A percentile compares a stretch with the other conserved stretches of the same genome.
phyloP scores from a whole-genome alignment of 805 yeast genomes.

The Spathaspora arborariae region DNA sequence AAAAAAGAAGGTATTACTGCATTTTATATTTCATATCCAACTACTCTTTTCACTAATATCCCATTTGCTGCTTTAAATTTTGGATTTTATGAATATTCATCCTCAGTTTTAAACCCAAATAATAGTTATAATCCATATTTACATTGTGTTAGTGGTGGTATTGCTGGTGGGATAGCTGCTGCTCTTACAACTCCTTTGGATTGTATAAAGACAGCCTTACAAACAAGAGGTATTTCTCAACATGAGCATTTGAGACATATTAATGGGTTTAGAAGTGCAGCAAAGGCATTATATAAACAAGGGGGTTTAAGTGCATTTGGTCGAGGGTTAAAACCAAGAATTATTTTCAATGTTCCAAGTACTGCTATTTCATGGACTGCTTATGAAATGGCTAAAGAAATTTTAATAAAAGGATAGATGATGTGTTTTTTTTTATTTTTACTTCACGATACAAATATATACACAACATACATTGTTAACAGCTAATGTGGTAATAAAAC shows the following conservation, averaged over 20 bases:
- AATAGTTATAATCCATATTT: constrained; percentile 80
- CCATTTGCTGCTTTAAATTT: constrained; percentile 96
- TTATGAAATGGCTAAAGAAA: constrained; percentile 91
- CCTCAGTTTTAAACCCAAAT: constrained; percentile 75
- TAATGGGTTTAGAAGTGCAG: constrained; percentile 68
- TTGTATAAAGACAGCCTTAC: constrained; percentile 86
- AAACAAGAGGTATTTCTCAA: constrained; percentile 64
- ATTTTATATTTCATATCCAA: constrained; percentile 89
- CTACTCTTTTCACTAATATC: constrained; percentile 84
- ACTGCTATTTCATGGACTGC: constrained; percentile 98
- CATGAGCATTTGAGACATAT: constrained; percentile 49
- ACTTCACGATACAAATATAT: not conserved
- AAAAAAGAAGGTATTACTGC: constrained; percentile 68
- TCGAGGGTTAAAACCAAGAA: constrained; percentile 87
- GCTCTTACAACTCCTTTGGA: constrained; percentile 94
- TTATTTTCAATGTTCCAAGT: constrained; percentile 88
- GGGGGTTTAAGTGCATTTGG: constrained; percentile 67
- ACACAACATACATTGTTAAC: not conserved
- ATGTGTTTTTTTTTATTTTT: not conserved
- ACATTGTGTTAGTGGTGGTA: constrained; percentile 89
- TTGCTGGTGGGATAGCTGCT: constrained; percentile 94
- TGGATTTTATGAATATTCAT: constrained; percentile 82
- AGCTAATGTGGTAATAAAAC: not conserved
- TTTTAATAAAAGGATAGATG: constrained; percentile 34
- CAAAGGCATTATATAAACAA: constrained; percentile 55